Conservation (phyloP, 257 asterid species). For the Cinchona pubescens region DNA sequence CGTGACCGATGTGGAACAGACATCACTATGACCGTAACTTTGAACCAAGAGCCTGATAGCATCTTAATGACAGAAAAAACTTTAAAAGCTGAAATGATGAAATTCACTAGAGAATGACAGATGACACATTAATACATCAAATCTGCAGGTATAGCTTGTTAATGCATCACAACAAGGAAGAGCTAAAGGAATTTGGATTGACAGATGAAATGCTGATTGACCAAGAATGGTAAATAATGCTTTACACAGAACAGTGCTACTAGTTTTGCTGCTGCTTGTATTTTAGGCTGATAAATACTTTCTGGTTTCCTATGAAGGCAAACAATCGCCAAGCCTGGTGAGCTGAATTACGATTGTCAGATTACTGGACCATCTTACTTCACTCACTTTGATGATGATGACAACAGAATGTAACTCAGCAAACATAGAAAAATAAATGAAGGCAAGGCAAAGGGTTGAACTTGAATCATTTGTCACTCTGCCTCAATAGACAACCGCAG, state of each 20-base stretch:
- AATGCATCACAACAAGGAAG: constrained; percentile 64
- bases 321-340: constrained; percentile 66
- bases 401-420: constrained; percentile 10
- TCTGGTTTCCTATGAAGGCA: constrained; percentile 44
- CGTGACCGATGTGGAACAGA: too few relatives aligned
- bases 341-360: constrained; percentile 57
- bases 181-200: constrained; percentile 53
- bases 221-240: constrained; percentile 57
- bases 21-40: too few relatives aligned
- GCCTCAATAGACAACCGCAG: neutral
- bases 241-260: neutral
- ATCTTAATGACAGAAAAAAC: too few relatives aligned
- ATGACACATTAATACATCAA: neutral
- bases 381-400: constrained; percentile 52
- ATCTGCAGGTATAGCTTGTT: constrained; percentile 58
- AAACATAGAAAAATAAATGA: neutral
- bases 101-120: neutral
- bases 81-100: too few relatives aligned
- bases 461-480: neutral
- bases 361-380: constrained; percentile 74
- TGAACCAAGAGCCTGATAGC: too few relatives aligned
- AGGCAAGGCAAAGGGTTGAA: neutral
- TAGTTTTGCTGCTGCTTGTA: too few relatives aligned
- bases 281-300: neutral
- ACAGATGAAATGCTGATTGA: constrained; percentile 67